phyloP scores from a whole-genome alignment of 1,284 basidiomycete genomes.

The Leccinum brunneo-olivaceum region DNA sequence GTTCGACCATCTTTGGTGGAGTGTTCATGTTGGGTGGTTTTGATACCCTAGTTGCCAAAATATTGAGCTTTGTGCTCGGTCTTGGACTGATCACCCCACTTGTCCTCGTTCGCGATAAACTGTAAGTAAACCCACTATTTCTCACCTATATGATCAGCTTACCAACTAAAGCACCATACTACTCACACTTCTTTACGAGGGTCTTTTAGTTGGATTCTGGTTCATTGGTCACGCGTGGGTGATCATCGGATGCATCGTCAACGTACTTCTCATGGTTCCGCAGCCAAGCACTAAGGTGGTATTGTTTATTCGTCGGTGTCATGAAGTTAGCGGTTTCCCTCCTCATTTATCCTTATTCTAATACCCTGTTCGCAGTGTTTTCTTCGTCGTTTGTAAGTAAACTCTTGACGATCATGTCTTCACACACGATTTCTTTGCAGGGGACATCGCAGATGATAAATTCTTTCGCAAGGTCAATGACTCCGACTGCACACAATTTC shows the following conservation, averaged over 20 bases:
- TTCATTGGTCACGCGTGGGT: slow-evolving; percentile 76
- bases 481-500: slow-evolving; percentile 76
- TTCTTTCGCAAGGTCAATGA: slow-evolving; percentile 83
- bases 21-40: slow-evolving; percentile 73
- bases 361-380: slow-evolving; percentile 42
- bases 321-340: slow-evolving; percentile 59
- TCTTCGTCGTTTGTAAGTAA: slow-evolving; percentile 69
- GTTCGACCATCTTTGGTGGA: slow-evolving; percentile 73
- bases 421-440: slow-evolving; percentile 32
- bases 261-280: slow-evolving; percentile 6
- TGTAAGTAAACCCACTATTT: slow-evolving; percentile 44
- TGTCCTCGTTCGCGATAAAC: slow-evolving; percentile 73
- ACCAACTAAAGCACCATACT: slow-evolving; percentile 57
- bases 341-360: slow-evolving; percentile 10
- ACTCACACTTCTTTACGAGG: slow-evolving; percentile 70
- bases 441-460: slow-evolving; percentile 79
- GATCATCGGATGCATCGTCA: slow-evolving; percentile 12
- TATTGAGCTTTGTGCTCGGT: slow-evolving; percentile 75
- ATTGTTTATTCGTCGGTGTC: slow-evolving; percentile 73
- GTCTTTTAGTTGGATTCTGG: slow-evolving; percentile 75
- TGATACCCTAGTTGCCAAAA: slow-evolving; percentile 73
- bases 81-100: slow-evolving; percentile 69
- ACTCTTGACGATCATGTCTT: neutral
- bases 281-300: slow-evolving; percentile 68
- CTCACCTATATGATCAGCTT: slow-evolving; percentile 4